Conservation (phyloP, 257 asterid genomes). For the Solanum pimpinellifolium region DNA sequence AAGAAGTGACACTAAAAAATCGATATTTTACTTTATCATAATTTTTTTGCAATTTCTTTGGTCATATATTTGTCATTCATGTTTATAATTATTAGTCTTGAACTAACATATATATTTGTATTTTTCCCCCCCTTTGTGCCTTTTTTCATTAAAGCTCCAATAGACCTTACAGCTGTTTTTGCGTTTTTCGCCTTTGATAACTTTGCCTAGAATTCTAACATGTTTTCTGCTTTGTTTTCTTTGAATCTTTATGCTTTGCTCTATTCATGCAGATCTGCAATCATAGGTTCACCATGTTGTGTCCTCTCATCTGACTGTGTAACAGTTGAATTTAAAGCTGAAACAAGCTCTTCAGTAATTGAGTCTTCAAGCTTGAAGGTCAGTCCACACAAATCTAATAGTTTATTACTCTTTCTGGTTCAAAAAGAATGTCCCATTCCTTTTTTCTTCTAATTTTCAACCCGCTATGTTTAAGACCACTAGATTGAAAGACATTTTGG, state of each 20-base stretch:
- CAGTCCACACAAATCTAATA: constrained; percentile 6
- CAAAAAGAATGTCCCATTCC: neutral
- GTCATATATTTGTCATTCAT: too few relatives aligned
- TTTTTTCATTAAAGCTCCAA: too few relatives aligned
- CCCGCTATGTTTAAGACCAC: neutral
- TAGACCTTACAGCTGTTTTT: too few relatives aligned
- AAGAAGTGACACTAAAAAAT: too few relatives aligned
- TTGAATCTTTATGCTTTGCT: neutral
- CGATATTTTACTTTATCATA: too few relatives aligned
- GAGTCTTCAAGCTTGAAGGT: constrained; percentile 55
- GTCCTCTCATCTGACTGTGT: constrained; percentile 26
- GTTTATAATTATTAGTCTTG: too few relatives aligned
- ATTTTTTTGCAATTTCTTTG: too few relatives aligned
- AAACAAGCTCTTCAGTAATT: constrained; percentile 20
- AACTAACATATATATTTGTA: too few relatives aligned
- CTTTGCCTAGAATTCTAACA: neutral
- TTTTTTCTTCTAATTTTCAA: neutral
- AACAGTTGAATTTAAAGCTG: constrained; percentile 26
- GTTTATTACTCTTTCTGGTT: neutral
- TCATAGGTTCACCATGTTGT: constrained; percentile 31
- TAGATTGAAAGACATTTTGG: neutral
- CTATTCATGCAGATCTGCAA: constrained; percentile 45
- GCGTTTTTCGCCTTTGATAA: too few relatives aligned
- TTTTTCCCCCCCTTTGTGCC: too few relatives aligned
- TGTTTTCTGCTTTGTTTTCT: neutral